phyloP scores from a whole-genome alignment of 306 rosid genomes.

The Corylus americana region DNA sequence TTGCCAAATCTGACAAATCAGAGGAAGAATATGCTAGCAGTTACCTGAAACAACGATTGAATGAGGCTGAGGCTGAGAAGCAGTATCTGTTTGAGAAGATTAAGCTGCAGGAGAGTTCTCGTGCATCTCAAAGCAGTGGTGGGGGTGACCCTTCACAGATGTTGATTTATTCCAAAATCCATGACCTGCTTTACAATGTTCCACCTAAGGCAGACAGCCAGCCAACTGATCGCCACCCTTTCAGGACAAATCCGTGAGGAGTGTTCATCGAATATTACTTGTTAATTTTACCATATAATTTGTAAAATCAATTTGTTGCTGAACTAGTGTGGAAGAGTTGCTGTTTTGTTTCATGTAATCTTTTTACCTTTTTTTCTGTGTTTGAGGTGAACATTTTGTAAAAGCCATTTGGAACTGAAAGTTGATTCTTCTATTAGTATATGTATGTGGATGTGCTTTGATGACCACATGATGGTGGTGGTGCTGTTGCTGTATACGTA shows the following conservation, averaged over 20 bases:
- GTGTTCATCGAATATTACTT: constrained; percentile 23
- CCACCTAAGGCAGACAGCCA: constrained; percentile 67
- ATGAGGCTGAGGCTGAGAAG: constrained; percentile 97
- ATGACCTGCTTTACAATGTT: constrained; percentile 69
- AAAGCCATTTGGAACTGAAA: constrained; percentile 22
- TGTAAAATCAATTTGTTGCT: constrained; percentile 20
- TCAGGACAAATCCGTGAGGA: constrained; percentile 63
- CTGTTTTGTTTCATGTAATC: constrained; percentile 32
- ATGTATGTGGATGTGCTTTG: constrained; percentile 16
- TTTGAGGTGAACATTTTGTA: constrained; percentile 20
- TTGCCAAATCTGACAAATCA: constrained; percentile 91
- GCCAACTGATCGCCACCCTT: constrained; percentile 64
- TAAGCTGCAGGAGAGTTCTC: constrained; percentile 91
- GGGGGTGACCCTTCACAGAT: constrained; percentile 80
- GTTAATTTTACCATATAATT: constrained; percentile 21
- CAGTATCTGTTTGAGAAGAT: constrained; percentile 94
- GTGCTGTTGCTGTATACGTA: constrained; percentile 18
- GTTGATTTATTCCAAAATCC: constrained; percentile 75
- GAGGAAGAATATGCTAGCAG: constrained; percentile 95
- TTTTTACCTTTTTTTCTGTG: constrained; percentile 18
- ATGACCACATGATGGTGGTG: background rate
- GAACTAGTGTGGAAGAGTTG: constrained; percentile 25
- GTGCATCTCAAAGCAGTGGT: constrained; percentile 65
- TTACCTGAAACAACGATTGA: constrained; percentile 81
- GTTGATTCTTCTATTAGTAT: constrained; percentile 26